Base-by-base conservation (phyloP, 2,329 filamentous ascomycete species). In the Aureobasidium uvarum region DNA sequence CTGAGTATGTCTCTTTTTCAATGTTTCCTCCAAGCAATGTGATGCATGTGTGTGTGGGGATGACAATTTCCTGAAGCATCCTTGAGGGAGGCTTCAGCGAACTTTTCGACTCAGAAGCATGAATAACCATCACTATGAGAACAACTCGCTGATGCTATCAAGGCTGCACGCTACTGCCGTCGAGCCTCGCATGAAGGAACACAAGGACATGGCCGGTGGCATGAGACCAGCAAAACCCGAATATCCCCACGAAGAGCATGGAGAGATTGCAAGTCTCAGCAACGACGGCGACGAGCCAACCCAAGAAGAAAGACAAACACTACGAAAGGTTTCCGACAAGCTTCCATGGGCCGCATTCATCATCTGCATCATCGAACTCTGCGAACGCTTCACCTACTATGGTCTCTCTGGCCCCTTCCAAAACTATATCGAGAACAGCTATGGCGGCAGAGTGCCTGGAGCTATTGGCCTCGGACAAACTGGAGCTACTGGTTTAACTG, bases 361-460 rank as follows among this genome's bases (percentile, higher is more conserved):
- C 20, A 77, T 83, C 60, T 80, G 80, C n/a, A 70, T 81, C 31
- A 79, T 82, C 58, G 81, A 82, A 70, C 71, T 82, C 3, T 81
- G 79, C 72, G 81, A 82, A 70, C 77, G 80, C 6, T 82, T 81
- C 70, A 79, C 80, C n/a, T 83, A 73, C 68, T 74, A 73, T 63
- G 73, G 73, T 7, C 74, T 81, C 0, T 78, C 78, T 10, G 80
- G 80, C 5, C 78, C 80, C 11, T 81, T 82, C 68, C 80, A 81
- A 67, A 82, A 82, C 68, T 82, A 82, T 71, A 81, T 81, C 69
- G 74, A 76, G 48, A 80, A 81, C 67, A 69, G 70, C 38, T 76
- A 77, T 52, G 77, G 78, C 62, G 79, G 78, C 0, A 43, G 46
- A 54, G 72, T 79, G 2, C 76, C 77, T 18, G 79, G 73, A 59